Percentiles rank a stretch among this genome's conserved stretches.
Evolutionary conservation across 1,284 basidiomycete genomes (phyloP).

Genomic region (Mycena citricolor): DNA sequence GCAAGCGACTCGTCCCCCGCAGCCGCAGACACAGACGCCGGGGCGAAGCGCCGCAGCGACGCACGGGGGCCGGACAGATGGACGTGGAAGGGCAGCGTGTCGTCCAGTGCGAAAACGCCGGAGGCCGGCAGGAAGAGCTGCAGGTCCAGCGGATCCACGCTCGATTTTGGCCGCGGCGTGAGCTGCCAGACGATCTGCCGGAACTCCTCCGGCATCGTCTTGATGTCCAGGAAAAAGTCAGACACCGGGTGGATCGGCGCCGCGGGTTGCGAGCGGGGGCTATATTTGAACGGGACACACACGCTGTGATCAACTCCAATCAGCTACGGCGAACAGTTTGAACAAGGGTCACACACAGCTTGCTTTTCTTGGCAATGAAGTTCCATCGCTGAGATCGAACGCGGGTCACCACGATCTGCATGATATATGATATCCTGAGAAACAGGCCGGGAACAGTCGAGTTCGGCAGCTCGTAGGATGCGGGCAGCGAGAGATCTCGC

Average conservation of each 20-base stretch:
- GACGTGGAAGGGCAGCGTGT: conserved; percentile 30
- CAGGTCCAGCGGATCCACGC: conserved; percentile 41
- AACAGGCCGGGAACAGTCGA: conserved; percentile 37
- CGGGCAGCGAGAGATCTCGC: conserved; percentile 45
- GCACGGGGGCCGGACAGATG: conserved; percentile 27
- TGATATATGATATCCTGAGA: conserved; percentile 39
- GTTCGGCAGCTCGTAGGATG: conserved; percentile 43
- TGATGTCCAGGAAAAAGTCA: conserved; percentile 47
- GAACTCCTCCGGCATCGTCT: conserved; percentile 64
- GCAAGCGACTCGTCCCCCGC: not conserved
- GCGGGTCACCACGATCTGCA: conserved; percentile 45
- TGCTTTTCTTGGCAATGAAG: conserved; percentile 39
- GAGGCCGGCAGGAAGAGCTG: conserved; percentile 29
- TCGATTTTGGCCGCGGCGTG: conserved; percentile 32
- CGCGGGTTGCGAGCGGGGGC: conserved; percentile 52
- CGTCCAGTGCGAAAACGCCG: conserved; percentile 28
- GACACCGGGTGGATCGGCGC: conserved; percentile 41
- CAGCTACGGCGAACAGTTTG: conserved; percentile 7
- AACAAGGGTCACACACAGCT: conserved; percentile 34
- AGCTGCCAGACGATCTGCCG: conserved; percentile 48
- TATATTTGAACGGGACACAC: conserved; percentile 43
- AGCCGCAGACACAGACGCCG: not conserved
- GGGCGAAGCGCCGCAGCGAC: conserved; percentile 25
- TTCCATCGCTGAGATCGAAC: conserved; percentile 33
- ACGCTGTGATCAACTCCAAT: too few species aligned